These are phyloP conservation scores for Limnanthes douglasii DNA, from an alignment of 345 rosid species.

Conservation along the genomic window DNA sequence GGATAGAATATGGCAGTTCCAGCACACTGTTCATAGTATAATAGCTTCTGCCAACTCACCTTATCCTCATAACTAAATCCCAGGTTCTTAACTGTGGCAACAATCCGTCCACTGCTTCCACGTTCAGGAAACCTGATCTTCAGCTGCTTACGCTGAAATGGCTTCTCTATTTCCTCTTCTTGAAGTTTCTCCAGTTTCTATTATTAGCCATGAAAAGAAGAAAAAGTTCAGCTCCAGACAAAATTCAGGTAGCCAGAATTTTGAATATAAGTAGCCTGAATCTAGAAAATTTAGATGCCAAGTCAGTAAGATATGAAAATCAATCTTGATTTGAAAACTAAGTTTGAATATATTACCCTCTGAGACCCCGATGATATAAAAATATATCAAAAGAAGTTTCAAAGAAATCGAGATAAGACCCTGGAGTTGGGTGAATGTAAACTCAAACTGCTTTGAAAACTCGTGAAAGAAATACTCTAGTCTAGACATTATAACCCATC, in stretches of 20 bases:
- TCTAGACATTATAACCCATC: too few relatives aligned
- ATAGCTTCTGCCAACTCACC: constrained; percentile 24
- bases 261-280: constrained; percentile 2
- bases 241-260: background rate
- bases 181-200: constrained; percentile 82
- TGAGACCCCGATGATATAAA: too few relatives aligned
- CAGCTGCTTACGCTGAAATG: constrained; percentile 83
- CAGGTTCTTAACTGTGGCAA: constrained; percentile 45
- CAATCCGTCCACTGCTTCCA: constrained; percentile 82
- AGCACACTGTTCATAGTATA: background rate
- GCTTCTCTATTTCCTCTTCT: constrained; percentile 84
- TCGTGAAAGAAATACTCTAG: too few relatives aligned
- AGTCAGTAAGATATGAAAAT: background rate
- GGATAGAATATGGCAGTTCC: background rate
- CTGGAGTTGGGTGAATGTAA: too few relatives aligned
- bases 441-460: too few relatives aligned
- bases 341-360: too few relatives aligned
- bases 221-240: constrained; percentile 6
- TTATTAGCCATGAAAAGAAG: constrained; percentile 4
- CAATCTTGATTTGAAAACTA: background rate
- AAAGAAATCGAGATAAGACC: too few relatives aligned
- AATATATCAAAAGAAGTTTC: too few relatives aligned
- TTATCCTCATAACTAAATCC: constrained; percentile 62
- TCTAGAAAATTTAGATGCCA: constrained; percentile 1
- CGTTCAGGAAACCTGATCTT: constrained; percentile 93